phyloP scores from a whole-genome alignment of 805 yeast genomes.

The Kazachstania kunashirensis region DNA sequence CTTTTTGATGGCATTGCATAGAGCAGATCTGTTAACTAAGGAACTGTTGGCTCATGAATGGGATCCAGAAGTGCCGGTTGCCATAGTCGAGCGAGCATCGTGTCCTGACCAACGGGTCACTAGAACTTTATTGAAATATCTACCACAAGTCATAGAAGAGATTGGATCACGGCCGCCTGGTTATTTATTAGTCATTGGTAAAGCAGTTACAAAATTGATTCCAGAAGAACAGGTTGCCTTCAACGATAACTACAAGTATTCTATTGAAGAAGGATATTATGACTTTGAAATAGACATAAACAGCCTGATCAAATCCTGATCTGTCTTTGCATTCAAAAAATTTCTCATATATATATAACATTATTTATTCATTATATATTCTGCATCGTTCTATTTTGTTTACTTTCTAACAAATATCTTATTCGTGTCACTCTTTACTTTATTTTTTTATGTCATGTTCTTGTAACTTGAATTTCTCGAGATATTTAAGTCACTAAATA shows the following conservation, averaged over 20 bases:
- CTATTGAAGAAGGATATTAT: conserved; percentile 31
- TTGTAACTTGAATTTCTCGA: no score
- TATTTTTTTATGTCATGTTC: no score
- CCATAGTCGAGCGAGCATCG: conserved; percentile 82
- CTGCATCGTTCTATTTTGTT: no score
- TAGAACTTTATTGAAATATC: conserved; percentile 56
- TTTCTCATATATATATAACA: no score
- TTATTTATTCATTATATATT: no score
- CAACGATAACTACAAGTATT: conserved; percentile 16
- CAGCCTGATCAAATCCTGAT: no score
- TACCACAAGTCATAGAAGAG: conserved; percentile 63
- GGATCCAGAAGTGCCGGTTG: conserved; percentile 67
- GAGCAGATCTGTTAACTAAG: conserved; percentile 42
- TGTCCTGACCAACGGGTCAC: conserved; percentile 88
- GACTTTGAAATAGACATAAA: no score
- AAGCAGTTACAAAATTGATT: conserved; percentile 51
- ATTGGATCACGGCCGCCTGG: conserved; percentile 93
- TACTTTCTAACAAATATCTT: no score
- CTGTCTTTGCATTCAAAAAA: no score
- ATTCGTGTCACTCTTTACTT: no score
- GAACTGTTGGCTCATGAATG: conserved; percentile 51
- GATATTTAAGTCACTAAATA: no score
- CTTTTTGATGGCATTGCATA: conserved; percentile 82
- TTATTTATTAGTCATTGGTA: conserved; percentile 69
- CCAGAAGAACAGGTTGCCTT: conserved; percentile 11